Evolutionary conservation across 148 eudicot species (phyloP).

Genomic region (Simmondsia chinensis): DNA sequence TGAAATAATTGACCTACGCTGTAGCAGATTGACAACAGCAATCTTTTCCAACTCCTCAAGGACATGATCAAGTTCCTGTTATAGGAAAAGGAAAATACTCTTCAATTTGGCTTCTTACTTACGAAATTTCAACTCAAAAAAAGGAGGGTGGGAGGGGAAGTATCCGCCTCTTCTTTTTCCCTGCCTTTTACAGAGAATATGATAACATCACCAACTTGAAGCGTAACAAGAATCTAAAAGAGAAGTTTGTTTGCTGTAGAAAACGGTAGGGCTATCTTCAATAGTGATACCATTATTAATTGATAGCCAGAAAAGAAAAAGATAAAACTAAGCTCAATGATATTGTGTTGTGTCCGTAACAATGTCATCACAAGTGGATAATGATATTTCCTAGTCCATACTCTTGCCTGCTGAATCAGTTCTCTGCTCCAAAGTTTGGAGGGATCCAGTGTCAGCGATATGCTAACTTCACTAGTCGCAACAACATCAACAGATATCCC

Average conservation of each 20-base stretch:
- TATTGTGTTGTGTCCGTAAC: too few relatives aligned
- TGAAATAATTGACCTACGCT: slow-evolving; percentile 77
- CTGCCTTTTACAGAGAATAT: not conserved
- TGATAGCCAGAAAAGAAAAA: not conserved
- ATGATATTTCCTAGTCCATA: slow-evolving; percentile 20
- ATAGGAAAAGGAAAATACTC: slow-evolving; percentile 2
- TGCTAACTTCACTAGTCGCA: slow-evolving; percentile 98
- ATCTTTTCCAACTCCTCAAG: slow-evolving; percentile 84
- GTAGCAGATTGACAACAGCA: slow-evolving; percentile 81
- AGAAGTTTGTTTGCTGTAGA: not conserved
- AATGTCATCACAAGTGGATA: not conserved
- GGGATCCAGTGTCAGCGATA: slow-evolving; percentile 90
- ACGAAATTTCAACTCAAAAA: too few relatives aligned
- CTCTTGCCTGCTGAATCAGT: slow-evolving; percentile 95
- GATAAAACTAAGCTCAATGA: not conserved
- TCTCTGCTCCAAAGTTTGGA: slow-evolving; percentile 99
- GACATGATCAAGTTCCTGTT: slow-evolving; percentile 82
- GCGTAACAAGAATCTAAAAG: not conserved
- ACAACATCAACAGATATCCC: slow-evolving; percentile 98
- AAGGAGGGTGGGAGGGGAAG: too few relatives aligned
- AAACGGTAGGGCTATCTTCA: too few relatives aligned
- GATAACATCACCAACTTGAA: not conserved
- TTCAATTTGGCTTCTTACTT: too few relatives aligned
- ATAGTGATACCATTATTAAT: not conserved
- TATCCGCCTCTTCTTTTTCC: not conserved